Percentiles rank a stretch among this genome's conserved stretches.
phyloP scores from a whole-genome alignment of 306 rosid species.

The Begonia masoniana region DNA sequence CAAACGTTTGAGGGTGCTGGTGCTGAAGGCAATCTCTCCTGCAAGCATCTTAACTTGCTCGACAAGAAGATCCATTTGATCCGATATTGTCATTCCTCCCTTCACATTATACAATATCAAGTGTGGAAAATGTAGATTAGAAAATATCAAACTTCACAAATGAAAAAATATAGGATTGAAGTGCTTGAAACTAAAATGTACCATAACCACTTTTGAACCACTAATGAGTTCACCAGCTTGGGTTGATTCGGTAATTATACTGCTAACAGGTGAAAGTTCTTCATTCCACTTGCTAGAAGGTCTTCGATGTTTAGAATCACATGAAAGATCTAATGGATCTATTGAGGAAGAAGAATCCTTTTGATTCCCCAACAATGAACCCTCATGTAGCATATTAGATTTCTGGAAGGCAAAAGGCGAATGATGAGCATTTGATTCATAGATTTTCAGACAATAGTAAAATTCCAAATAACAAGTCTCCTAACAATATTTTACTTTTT shows the following conservation, averaged over 20 bases:
- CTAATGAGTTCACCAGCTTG: slow-evolving; percentile 74
- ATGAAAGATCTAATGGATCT: slow-evolving; percentile 34
- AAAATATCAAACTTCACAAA: neutral
- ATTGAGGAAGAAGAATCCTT: slow-evolving; percentile 41
- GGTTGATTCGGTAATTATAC: slow-evolving; percentile 71
- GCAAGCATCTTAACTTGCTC: slow-evolving; percentile 99
- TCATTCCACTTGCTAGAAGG: slow-evolving; percentile 80
- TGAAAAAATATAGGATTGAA: neutral
- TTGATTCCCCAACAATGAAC: slow-evolving; percentile 42
- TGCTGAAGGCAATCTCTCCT: slow-evolving; percentile 89
- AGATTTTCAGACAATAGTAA: slow-evolving; percentile 2
- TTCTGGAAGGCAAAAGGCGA: slow-evolving; percentile 28
- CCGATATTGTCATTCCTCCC: slow-evolving; percentile 85
- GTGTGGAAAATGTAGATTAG: neutral
- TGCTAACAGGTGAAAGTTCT: slow-evolving; percentile 64
- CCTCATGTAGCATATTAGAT: slow-evolving; percentile 38
- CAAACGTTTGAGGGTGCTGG: slow-evolving; percentile 95
- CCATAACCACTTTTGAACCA: slow-evolving; percentile 41
- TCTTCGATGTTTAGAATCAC: slow-evolving; percentile 61
- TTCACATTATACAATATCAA: slow-evolving; percentile 18
- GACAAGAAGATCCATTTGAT: slow-evolving; percentile 90
- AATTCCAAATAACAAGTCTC: neutral
- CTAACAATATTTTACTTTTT: neutral
- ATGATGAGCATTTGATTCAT: slow-evolving; percentile 5
- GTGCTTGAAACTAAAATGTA: slow-evolving; percentile 6